Evolutionary conservation across 1,139 yeast genomes (phyloP).

Genomic region (Yueomyces sp.): DNA sequence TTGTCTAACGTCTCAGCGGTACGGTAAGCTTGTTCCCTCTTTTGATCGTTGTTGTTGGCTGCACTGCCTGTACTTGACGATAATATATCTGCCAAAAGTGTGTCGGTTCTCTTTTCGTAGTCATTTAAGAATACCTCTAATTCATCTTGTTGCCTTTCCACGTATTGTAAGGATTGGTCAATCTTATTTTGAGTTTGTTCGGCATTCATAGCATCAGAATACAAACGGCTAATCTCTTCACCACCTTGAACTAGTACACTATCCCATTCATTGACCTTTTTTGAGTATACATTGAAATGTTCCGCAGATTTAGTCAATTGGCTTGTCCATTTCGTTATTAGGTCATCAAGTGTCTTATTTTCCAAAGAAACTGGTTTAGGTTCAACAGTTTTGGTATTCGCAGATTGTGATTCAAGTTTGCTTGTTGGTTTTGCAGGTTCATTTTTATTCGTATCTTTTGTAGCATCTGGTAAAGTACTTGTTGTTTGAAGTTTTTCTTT

Average conservation of each 20-base stretch:
- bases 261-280: conserved; percentile 76
- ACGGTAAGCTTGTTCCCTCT: conserved; percentile 80
- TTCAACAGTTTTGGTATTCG: conserved; percentile 34
- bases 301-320: conserved; percentile 64
- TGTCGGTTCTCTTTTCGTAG: conserved; percentile 77
- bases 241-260: conserved; percentile 72
- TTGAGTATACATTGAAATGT: conserved; percentile 67
- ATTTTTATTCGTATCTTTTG: conserved; percentile 12
- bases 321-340: conserved; percentile 85
- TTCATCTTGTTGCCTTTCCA: conserved; percentile 88
- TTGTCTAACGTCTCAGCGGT: conserved; percentile 81
- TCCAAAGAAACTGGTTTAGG: conserved; percentile 69
- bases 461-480: not conserved
- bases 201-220: conserved; percentile 67
- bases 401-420: conserved; percentile 11
- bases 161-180: conserved; percentile 76
- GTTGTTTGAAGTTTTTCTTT: conserved; percentile 3
- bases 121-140: conserved; percentile 69
- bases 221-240: conserved; percentile 67
- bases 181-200: conserved; percentile 77
- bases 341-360: conserved; percentile 85
- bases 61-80: conserved; percentile 24
- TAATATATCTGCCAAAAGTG: conserved; percentile 31
- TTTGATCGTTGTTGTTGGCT: conserved; percentile 44
- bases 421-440: conserved; percentile 13